Evolutionary conservation across 495 filamentous ascomycete species (phyloP).

Genomic region (Penicillium tannophilum): DNA sequence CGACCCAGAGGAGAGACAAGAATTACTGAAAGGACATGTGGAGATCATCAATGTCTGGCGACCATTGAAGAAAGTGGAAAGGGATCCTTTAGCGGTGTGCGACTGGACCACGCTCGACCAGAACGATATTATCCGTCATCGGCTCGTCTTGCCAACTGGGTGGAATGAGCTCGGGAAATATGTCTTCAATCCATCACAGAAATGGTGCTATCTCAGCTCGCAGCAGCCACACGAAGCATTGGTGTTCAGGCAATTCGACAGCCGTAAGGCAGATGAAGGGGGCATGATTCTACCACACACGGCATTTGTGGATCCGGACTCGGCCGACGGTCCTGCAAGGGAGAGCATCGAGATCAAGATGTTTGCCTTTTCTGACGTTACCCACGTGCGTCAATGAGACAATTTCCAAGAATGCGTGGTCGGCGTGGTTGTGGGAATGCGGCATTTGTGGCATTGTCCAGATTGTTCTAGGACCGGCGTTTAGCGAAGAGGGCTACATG

Average conservation of each 20-base stretch:
- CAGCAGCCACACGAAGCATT: not conserved
- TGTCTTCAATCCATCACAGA: not conserved
- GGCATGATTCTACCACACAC: not conserved
- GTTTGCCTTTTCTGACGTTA: conserved; percentile 6
- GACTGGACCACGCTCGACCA: not conserved
- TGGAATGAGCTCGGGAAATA: not conserved
- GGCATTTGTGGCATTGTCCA: not conserved
- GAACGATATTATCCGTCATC: not conserved
- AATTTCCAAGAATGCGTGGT: conserved; percentile 2
- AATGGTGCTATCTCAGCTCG: not conserved
- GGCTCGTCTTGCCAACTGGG: not conserved
- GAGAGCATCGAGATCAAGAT: not conserved
- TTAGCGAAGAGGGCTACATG: not conserved
- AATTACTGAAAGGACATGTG: not conserved
- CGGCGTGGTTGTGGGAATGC: conserved; percentile 7
- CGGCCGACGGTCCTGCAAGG: conserved; percentile 1
- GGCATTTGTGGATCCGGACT: not conserved
- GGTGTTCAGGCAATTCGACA: not conserved
- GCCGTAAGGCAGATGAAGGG: not conserved
- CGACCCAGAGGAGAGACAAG: not conserved
- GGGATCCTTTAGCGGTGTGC: not conserved
- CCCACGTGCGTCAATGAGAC: not conserved
- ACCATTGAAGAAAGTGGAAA: not conserved
- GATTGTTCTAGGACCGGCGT: not conserved
- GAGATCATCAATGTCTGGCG: not conserved